A percentile compares a stretch with the other conserved stretches of the same genome.
These are phyloP conservation scores for Cercophora newfieldiana DNA, from an alignment of 495 filamentous ascomycete species.

Conservation along the genomic window DNA sequence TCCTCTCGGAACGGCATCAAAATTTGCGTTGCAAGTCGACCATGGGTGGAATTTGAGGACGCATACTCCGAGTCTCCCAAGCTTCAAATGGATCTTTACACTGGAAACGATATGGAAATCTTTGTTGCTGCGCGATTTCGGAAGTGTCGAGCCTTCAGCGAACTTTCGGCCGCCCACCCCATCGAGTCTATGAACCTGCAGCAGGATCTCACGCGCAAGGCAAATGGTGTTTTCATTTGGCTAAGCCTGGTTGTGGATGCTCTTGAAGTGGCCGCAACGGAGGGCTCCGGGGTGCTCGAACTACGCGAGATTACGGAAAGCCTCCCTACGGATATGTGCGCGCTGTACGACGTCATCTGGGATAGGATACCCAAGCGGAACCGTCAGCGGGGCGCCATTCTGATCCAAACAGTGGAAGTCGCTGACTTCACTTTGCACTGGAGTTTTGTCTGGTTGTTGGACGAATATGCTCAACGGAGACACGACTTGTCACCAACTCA, in stretches of 20 bases:
- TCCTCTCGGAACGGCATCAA: conserved; percentile 5
- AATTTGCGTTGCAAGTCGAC: conserved; percentile 20
- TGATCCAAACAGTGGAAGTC: background rate
- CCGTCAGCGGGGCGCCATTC: background rate
- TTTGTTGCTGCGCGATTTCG: conserved; percentile 8
- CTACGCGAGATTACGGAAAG: background rate
- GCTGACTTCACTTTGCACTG: background rate
- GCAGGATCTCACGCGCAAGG: conserved; percentile 7
- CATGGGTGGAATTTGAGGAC: conserved; percentile 24
- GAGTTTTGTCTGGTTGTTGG: background rate
- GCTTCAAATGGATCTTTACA: conserved; percentile 16
- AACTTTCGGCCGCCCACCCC: conserved; percentile 1
- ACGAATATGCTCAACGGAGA: background rate
- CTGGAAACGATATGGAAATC: conserved; percentile 11
- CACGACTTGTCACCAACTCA: background rate
- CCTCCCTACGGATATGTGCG: conserved; percentile 13
- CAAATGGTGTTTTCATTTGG: conserved; percentile 22
- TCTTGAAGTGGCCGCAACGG: conserved; percentile 9
- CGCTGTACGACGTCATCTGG: conserved; percentile 22
- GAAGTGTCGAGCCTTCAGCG: background rate
- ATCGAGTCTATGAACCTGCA: background rate
- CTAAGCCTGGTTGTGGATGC: conserved; percentile 11
- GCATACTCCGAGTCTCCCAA: conserved; percentile 11
- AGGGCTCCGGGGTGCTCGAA: conserved; percentile 10
- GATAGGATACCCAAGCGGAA: conserved; percentile 4